Base-by-base conservation (phyloP, 106 monocot genomes). In the Dendrobium nobile region DNA sequence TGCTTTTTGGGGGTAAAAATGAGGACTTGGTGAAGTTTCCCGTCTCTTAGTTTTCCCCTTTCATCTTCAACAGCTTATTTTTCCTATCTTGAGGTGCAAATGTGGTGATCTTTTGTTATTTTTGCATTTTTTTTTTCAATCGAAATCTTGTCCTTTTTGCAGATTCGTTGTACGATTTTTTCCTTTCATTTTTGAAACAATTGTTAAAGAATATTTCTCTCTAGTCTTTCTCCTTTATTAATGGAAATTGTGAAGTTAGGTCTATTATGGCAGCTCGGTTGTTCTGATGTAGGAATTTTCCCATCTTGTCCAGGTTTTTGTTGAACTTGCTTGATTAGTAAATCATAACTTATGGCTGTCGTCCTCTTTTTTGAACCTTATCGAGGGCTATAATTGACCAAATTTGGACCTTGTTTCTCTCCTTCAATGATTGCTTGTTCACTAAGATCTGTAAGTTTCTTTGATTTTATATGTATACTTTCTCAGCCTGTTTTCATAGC, bases 1-100 rank as follows among this genome's bases (percentile, higher is more conserved):
- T 78, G 72, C 41, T n/a, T 40, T 41, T 48, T 41, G 22, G 75
- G 61, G 61, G 45, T 43, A 68, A 45, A 74, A 61, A 55, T 79
- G 54, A 42, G 28, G 48, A 31, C n/a, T 82, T 65, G 82, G 77
- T 48, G 80, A 77, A 61, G 70, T 73, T 67, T 80, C 75, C n/a
- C 44, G n/a, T 77, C 28, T 72, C 43, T 59, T 44, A 88, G 73
- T 88, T 56, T 47, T 19, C 54, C 24, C 45, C 55, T 40, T 9
- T 59, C 51, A 9, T 59, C 41, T 65, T 74, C 20, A 26, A 44
- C 41, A 75, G 7, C 54, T 79, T 76, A 76, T 76, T 76, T 48
- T 76, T 41, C 59, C 59, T 20, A 9, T 41, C 16, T 7, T 20
- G 64, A 75, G 64, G 48, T 41, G 54, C 47, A 65, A 67, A 80